phyloP scores from a whole-genome alignment of 257 asterid genomes.

The Plantago major region DNA sequence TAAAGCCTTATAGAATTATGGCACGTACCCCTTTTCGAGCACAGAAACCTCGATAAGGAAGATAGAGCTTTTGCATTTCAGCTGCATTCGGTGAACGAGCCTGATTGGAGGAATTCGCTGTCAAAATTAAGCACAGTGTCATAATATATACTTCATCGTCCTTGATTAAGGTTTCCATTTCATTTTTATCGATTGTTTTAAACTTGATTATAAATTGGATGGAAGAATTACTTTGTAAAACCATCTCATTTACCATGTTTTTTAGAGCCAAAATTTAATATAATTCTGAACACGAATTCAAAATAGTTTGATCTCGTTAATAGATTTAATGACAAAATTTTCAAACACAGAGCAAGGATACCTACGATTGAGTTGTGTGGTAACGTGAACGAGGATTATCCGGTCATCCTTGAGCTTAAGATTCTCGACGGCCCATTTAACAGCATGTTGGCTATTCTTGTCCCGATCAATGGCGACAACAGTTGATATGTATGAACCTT shows the following conservation, averaged over 20 bases:
- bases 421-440: slow-evolving; percentile 83
- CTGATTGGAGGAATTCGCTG: slow-evolving; percentile 46
- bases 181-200: too few relatives aligned
- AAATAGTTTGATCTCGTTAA: too few relatives aligned
- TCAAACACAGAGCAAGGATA: slow-evolving; percentile 15
- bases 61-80: slow-evolving; percentile 64
- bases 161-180: too few relatives aligned
- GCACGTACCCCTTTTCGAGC: slow-evolving; percentile 79
- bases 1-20: too few relatives aligned
- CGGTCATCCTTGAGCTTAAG: slow-evolving; percentile 32
- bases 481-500: slow-evolving; percentile 26
- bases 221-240: too few relatives aligned
- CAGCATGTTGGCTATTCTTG: slow-evolving; percentile 81
- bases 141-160: too few relatives aligned
- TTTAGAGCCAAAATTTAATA: too few relatives aligned
- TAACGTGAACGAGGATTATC: slow-evolving; percentile 63
- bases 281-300: too few relatives aligned
- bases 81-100: slow-evolving; percentile 51
- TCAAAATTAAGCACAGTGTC: slow-evolving; percentile 7
- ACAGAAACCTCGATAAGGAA: slow-evolving; percentile 76
- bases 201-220: too few relatives aligned
- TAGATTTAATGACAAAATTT: too few relatives aligned
- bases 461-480: slow-evolving; percentile 79
- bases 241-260: too few relatives aligned
- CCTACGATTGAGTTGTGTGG: slow-evolving; percentile 35